These are phyloP conservation scores for Durusdinium trenchii DNA, from an alignment of 73 alveolate genomes.

Conservation along the genomic window DNA sequence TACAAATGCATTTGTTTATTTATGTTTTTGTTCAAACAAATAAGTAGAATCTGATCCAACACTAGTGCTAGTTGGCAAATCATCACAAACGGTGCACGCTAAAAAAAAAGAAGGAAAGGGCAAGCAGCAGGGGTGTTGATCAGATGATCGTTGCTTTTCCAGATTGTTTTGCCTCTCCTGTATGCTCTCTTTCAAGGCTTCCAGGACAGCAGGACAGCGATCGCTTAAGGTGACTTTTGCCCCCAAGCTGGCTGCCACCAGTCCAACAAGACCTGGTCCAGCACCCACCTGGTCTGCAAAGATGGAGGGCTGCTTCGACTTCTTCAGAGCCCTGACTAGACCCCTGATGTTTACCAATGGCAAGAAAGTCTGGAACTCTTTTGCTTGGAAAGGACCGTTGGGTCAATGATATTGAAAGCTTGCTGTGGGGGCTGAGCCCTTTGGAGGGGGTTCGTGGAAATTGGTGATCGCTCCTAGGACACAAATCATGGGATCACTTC, in stretches of 20 bases:
- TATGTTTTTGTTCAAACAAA: neutral
- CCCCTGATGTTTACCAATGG: too few relatives aligned
- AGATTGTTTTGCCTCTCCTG: neutral
- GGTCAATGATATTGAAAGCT: too few relatives aligned
- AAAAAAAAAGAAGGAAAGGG: neutral
- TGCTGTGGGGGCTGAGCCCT: too few relatives aligned
- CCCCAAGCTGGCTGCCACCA: constrained; percentile 70
- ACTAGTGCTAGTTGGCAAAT: too few relatives aligned
- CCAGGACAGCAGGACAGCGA: constrained; percentile 63
- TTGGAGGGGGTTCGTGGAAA: too few relatives aligned
- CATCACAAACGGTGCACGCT: too few relatives aligned
- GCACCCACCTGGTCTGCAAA: constrained; percentile 95
- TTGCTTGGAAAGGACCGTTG: too few relatives aligned
- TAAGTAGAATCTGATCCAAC: neutral
- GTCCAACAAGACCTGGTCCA: constrained; percentile 82
- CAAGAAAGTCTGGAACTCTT: too few relatives aligned
- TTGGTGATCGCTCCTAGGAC: too few relatives aligned
- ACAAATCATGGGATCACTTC: too few relatives aligned
- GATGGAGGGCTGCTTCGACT: too few relatives aligned
- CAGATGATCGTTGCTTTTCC: neutral
- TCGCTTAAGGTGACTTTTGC: constrained; percentile 67
- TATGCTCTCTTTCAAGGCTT: constrained; percentile 34
- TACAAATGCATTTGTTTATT: neutral
- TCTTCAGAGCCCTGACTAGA: too few relatives aligned
- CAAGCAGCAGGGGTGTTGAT: neutral